These are phyloP conservation scores for Nepenthes mirabilis DNA, from an alignment of 148 eudicot species.

Conservation along the genomic window DNA sequence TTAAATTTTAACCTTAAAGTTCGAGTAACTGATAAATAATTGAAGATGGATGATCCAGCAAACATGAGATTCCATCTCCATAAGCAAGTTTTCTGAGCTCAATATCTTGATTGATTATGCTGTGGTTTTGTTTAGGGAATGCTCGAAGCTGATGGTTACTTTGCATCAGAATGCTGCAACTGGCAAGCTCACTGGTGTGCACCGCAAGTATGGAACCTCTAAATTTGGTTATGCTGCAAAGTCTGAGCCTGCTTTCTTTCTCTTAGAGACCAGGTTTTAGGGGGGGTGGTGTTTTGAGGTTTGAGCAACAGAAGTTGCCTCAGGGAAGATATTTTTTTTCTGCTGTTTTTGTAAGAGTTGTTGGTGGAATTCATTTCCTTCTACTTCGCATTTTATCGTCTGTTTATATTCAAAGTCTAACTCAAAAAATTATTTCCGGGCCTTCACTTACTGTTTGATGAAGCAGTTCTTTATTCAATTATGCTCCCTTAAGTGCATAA, in stretches of 20 bases:
- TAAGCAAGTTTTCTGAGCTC: too few species aligned
- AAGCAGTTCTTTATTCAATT: too few species aligned
- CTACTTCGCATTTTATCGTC: too few species aligned
- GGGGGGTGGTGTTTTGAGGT: neutral
- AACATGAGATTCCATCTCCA: neutral
- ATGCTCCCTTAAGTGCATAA: too few species aligned
- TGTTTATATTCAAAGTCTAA: too few species aligned
- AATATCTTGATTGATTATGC: neutral
- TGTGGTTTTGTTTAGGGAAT: slow-evolving; percentile 41
- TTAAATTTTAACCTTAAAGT: neutral
- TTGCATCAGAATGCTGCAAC: slow-evolving; percentile 58
- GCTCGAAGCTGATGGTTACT: slow-evolving; percentile 66
- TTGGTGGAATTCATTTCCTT: too few species aligned
- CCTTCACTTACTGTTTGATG: too few species aligned
- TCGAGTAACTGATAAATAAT: neutral
- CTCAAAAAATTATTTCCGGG: too few species aligned
- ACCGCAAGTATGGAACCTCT: slow-evolving; percentile 58
- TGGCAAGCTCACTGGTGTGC: slow-evolving; percentile 67
- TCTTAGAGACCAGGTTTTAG: slow-evolving; percentile 24
- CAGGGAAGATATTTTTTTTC: neutral
- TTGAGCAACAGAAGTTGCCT: slow-evolving; percentile 41
- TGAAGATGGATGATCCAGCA: too few species aligned
- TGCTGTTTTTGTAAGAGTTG: too few species aligned
- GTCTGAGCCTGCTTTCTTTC: slow-evolving; percentile 54
- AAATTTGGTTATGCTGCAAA: slow-evolving; percentile 63